A percentile compares a stretch with the other conserved stretches of the same genome.
Evolutionary conservation across 2,329 filamentous ascomycete species (phyloP).

Genomic region (Knoxdaviesia proteae): DNA sequence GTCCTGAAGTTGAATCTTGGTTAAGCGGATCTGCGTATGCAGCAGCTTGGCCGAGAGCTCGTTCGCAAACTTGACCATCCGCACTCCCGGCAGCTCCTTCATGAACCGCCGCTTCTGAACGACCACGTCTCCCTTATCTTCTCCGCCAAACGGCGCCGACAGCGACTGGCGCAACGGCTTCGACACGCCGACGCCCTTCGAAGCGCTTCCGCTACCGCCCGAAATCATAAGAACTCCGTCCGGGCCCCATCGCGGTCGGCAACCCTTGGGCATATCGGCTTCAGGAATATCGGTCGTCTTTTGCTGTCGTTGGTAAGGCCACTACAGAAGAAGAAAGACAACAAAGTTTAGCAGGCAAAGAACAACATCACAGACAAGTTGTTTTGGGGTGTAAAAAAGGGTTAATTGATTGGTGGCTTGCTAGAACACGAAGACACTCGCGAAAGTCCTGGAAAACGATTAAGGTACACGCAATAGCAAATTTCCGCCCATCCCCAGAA

Average conservation of each 20-base stretch:
- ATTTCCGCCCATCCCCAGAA: too few species aligned
- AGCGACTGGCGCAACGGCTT: too few species aligned
- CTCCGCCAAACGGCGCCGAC: neutral
- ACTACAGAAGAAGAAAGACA: conserved; percentile 34
- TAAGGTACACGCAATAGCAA: too few species aligned
- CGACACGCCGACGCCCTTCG: too few species aligned
- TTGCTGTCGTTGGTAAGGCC: conserved; percentile 64
- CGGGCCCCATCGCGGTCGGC: conserved; percentile 63
- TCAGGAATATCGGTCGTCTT: conserved; percentile 30
- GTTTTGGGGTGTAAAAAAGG: too few species aligned
- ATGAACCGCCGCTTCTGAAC: conserved; percentile 36
- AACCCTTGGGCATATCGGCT: conserved; percentile 1
- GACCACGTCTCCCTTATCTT: conserved; percentile 22
- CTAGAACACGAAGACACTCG: too few species aligned
- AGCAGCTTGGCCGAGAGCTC: conserved; percentile 35
- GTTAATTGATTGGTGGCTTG: too few species aligned
- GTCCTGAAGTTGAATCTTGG: conserved; percentile 29
- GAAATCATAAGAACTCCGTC: conserved; percentile 12
- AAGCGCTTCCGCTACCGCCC: too few species aligned
- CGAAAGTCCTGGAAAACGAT: too few species aligned
- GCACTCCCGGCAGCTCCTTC: conserved; percentile 41
- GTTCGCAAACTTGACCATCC: conserved; percentile 40
- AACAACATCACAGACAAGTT: too few species aligned
- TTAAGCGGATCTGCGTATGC: conserved; percentile 30
- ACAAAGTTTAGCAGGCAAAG: conserved; percentile 21